Evolutionary conservation across 108 stramenopile species (phyloP).

Genomic region (Pseudonitzschia pungens): DNA sequence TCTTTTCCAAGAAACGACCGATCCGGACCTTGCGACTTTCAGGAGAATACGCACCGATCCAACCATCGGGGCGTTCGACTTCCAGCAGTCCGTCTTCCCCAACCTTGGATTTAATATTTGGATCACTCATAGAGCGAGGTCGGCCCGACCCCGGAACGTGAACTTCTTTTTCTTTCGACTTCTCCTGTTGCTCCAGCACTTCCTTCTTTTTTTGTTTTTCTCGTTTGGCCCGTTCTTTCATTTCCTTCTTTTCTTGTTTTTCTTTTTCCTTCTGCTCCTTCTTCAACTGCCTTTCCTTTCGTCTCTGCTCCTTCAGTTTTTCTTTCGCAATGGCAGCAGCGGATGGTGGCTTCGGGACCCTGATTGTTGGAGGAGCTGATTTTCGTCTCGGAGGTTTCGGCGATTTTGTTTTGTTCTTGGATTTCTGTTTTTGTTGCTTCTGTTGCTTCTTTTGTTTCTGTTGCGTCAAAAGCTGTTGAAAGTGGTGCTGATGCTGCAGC

Average conservation of each 20-base stretch:
- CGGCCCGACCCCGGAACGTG: slow-evolving; percentile 71
- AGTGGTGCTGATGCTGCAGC: slow-evolving; percentile 21
- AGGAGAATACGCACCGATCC: slow-evolving; percentile 97
- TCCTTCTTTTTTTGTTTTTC: slow-evolving; percentile 56
- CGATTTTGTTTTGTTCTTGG: slow-evolving; percentile 6
- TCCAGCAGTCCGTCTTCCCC: slow-evolving; percentile 70
- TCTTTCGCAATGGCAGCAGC: slow-evolving; percentile 17
- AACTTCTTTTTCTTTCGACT: slow-evolving; percentile 52
- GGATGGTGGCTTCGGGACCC: slow-evolving; percentile 7
- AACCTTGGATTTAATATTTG: slow-evolving; percentile 57
- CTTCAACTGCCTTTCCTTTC: slow-evolving; percentile 21
- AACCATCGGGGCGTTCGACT: slow-evolving; percentile 83
- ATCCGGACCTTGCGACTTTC: slow-evolving; percentile 87
- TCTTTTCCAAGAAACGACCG: slow-evolving; percentile 89
- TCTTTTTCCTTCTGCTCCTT: slow-evolving; percentile 40
- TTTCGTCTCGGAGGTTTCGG: slow-evolving; percentile 3
- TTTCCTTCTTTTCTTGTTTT: slow-evolving; percentile 53
- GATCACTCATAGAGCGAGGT: slow-evolving; percentile 84
- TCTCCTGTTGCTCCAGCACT: slow-evolving; percentile 22
- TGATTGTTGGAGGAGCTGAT: slow-evolving; percentile 7
- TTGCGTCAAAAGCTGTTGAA: slow-evolving; percentile 17
- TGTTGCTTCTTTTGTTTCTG: slow-evolving; percentile 28
- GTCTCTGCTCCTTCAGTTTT: slow-evolving; percentile 25
- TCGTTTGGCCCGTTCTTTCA: slow-evolving; percentile 47
- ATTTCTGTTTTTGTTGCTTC: slow-evolving; percentile 20